Conservation (phyloP, 164 flowering plant species). For the Vitis cinerea region DNA sequence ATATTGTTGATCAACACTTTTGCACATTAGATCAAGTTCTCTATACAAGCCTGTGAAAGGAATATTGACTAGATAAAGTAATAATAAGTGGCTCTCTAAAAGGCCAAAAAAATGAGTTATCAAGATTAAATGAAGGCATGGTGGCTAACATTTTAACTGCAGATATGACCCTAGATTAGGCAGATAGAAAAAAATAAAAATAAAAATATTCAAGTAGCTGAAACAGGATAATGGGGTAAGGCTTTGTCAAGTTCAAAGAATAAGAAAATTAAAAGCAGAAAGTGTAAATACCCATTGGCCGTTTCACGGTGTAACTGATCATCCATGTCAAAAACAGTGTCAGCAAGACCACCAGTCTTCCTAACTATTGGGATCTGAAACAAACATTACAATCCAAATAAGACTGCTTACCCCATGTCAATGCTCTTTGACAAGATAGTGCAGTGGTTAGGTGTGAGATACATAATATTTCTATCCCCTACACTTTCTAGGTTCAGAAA, state of each 20-base stretch:
- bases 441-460: neutral
- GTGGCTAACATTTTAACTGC: no score
- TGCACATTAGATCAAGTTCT: no score
- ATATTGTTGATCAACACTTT: no score
- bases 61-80: no score
- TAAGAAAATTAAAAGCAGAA: neutral
- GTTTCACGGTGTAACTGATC: slow-evolving; percentile 42
- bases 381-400: neutral
- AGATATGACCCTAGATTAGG: neutral
- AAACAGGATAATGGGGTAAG: neutral
- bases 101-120: no score
- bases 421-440: neutral
- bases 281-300: slow-evolving; percentile 50
- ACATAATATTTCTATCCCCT: neutral
- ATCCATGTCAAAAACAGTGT: slow-evolving; percentile 70
- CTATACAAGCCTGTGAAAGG: no score
- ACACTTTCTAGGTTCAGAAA: neutral
- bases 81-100: no score
- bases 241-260: neutral
- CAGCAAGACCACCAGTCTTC: slow-evolving; percentile 76
- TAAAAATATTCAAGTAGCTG: neutral
- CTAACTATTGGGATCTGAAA: slow-evolving; percentile 66
- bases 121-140: no score
- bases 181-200: neutral
- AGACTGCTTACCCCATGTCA: neutral